A percentile compares a stretch with the other conserved stretches of the same genome.
Evolutionary conservation across 1,284 basidiomycete species (phyloP).

Genomic region (Cystobasidium slooffiae): DNA sequence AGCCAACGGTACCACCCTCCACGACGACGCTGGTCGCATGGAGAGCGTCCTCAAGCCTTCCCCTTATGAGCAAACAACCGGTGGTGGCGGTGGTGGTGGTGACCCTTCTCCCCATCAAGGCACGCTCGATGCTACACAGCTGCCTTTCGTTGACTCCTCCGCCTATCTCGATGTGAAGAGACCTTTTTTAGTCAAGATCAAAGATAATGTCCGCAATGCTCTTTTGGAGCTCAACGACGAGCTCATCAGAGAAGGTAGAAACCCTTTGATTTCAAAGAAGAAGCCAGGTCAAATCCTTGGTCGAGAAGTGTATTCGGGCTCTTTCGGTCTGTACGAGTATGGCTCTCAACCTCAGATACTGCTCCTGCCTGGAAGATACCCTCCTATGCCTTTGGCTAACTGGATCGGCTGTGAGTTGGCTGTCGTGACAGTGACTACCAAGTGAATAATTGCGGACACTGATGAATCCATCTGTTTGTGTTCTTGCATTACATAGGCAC

Average conservation of each 20-base stretch:
- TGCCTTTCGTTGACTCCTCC: constrained; percentile 41
- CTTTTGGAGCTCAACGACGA: constrained; percentile 69
- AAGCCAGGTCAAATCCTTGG: constrained; percentile 35
- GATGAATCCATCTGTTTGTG: too few relatives aligned
- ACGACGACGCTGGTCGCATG: constrained; percentile 2
- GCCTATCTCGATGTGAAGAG: constrained; percentile 55
- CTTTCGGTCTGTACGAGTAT: constrained; percentile 63
- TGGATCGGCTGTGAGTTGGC: constrained; percentile 69
- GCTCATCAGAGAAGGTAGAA: constrained; percentile 55
- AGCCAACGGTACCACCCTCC: constrained; percentile 8
- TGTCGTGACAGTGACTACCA: too few relatives aligned
- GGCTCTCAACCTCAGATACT: constrained; percentile 42
- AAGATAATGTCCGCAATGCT: constrained; percentile 67
- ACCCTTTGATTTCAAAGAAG: constrained; percentile 55
- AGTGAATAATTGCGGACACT: too few relatives aligned
- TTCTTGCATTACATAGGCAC: too few relatives aligned
- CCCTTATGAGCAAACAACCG: background rate
- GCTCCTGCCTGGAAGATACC: constrained; percentile 60
- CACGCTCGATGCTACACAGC: constrained; percentile 9
- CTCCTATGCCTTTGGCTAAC: constrained; percentile 71
- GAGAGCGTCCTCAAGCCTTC: background rate
- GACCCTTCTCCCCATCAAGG: background rate
- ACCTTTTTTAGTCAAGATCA: constrained; percentile 71
- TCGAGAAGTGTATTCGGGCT: constrained; percentile 54
- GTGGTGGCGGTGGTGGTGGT: constrained; percentile 3